These are phyloP conservation scores for Sungouiella blattae DNA, from an alignment of 805 yeast genomes.

Conservation along the genomic window DNA sequence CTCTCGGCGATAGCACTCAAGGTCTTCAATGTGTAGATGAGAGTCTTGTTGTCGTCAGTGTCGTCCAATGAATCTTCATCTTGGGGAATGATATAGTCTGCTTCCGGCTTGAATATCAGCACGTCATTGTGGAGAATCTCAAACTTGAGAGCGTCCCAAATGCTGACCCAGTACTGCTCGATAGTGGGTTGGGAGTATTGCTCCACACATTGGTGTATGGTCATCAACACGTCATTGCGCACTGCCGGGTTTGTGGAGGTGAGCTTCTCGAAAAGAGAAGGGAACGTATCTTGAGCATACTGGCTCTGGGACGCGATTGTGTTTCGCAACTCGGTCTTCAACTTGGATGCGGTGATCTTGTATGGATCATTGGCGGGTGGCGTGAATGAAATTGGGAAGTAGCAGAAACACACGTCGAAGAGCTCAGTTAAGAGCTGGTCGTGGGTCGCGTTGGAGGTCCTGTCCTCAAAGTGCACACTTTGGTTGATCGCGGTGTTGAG, in stretches of 20 bases:
- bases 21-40: constrained; percentile 36
- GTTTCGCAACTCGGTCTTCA: constrained; percentile 57
- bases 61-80: constrained; percentile 27
- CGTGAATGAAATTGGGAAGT: constrained; percentile 92
- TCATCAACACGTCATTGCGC: constrained; percentile 67
- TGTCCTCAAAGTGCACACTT: constrained; percentile 27
- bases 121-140: constrained; percentile 79
- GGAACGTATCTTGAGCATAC: constrained; percentile 71
- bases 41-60: constrained; percentile 32
- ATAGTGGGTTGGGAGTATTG: constrained; percentile 49
- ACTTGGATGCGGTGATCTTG: constrained; percentile 68
- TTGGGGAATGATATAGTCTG: constrained; percentile 23
- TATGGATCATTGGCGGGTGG: constrained; percentile 92
- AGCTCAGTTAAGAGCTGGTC: constrained; percentile 54
- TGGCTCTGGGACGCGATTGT: constrained; percentile 60
- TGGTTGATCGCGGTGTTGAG: constrained; percentile 48
- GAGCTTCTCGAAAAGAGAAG: constrained; percentile 74
- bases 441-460: constrained; percentile 27
- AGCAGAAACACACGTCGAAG: constrained; percentile 88
- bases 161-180: constrained; percentile 59
- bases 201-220: constrained; percentile 55
- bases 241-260: constrained; percentile 71
- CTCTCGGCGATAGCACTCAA: constrained; percentile 13
- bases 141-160: constrained; percentile 87
- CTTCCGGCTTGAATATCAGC: constrained; percentile 26